Evolutionary conservation across 768 basidiomycete genomes (phyloP).

Genomic region (Lentinula aciculospora): DNA sequence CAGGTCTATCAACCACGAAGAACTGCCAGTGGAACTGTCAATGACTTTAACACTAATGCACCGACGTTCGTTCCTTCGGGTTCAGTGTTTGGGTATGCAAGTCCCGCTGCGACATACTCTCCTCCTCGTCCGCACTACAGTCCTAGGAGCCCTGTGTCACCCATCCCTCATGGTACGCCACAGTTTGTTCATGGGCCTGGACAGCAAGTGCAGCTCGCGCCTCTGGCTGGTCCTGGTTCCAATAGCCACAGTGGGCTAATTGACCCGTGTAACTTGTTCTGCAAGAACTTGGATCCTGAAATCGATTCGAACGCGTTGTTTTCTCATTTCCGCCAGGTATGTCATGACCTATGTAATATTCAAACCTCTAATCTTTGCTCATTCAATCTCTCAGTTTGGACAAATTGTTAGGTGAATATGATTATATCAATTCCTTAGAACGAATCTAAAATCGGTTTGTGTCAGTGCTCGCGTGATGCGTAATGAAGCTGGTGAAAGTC

Average conservation of each 20-base stretch:
- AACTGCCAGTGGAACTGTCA: conserved; percentile 40
- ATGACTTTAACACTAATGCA: conserved; percentile 70
- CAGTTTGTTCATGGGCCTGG: conserved; percentile 82
- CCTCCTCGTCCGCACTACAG: conserved; percentile 52
- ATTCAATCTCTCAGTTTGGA: conserved; percentile 52
- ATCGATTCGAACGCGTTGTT: conserved; percentile 85
- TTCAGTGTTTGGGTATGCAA: conserved; percentile 57
- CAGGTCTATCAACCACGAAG: conserved; percentile 70
- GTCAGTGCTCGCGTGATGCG: conserved; percentile 87
- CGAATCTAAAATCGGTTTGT: background rate
- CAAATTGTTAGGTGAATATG: conserved; percentile 73
- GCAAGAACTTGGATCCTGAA: conserved; percentile 82
- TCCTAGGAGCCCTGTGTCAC: conserved; percentile 32
- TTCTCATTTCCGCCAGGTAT: conserved; percentile 74
- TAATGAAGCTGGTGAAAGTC: conserved; percentile 73
- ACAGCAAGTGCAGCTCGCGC: conserved; percentile 85
- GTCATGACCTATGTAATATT: conserved; percentile 12
- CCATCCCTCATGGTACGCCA: conserved; percentile 21
- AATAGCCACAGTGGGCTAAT: conserved; percentile 82
- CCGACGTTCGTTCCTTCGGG: conserved; percentile 73
- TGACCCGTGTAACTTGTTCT: conserved; percentile 87
- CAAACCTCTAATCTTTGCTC: conserved; percentile 13
- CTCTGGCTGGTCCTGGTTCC: conserved; percentile 67
- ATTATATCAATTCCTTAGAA: background rate
- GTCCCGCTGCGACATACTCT: conserved; percentile 62